phyloP scores from a whole-genome alignment of 148 eudicot genomes.

The Spergularia bocconei region DNA sequence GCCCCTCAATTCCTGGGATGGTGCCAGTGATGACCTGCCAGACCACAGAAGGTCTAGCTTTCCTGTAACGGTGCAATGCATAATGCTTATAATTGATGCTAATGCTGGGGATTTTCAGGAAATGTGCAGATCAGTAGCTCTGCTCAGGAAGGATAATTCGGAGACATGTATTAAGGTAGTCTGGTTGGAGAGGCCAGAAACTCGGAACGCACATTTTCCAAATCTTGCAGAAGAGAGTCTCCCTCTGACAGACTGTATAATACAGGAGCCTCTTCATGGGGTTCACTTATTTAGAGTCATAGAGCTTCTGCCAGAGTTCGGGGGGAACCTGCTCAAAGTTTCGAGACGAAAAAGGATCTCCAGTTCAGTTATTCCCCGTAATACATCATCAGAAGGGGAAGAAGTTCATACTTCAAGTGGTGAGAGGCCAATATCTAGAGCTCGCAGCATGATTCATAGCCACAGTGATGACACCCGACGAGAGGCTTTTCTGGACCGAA shows the following conservation, averaged over 20 bases:
- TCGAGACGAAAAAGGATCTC: not conserved
- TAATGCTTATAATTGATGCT: conserved; percentile 58
- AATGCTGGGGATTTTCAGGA: conserved; percentile 51
- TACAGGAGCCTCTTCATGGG: conserved; percentile 80
- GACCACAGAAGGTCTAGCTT: conserved; percentile 22
- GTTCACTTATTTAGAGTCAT: conserved; percentile 46
- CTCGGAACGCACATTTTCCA: conserved; percentile 31
- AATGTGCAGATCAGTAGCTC: conserved; percentile 48
- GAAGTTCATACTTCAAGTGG: conserved; percentile 5
- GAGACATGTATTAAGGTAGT: conserved; percentile 45
- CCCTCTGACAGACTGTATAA: conserved; percentile 49
- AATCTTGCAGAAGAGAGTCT: conserved; percentile 50
- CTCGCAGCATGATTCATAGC: conserved; percentile 1
- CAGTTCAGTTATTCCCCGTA: not conserved
- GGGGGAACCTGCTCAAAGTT: conserved; percentile 30
- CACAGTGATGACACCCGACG: not conserved
- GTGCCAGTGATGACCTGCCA: conserved; percentile 19
- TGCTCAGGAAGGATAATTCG: conserved; percentile 53
- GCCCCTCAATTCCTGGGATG: conserved; percentile 9
- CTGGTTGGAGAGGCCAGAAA: conserved; percentile 61
- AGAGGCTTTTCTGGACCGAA: not conserved
- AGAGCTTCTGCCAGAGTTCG: conserved; percentile 72
- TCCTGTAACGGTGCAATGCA: conserved; percentile 28
- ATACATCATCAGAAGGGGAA: conserved; percentile 5
- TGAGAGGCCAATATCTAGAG: conserved; percentile 7